phyloP scores from a whole-genome alignment of 805 yeast genomes.

The Pichia occidentalis region DNA sequence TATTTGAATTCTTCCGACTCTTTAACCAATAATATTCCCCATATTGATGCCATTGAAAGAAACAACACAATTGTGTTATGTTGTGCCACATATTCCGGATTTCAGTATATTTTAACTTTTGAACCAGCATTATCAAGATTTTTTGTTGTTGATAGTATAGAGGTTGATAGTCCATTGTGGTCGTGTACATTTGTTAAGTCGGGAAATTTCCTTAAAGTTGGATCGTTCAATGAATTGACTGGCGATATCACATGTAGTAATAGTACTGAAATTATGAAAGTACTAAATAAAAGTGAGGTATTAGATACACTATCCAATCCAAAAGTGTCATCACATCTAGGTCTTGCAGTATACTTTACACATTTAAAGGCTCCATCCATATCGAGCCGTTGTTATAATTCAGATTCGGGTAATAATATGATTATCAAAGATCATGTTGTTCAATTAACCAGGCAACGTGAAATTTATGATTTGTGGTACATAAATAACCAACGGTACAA shows the following conservation, averaged over 20 bases:
- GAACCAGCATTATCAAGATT: not conserved
- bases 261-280: constrained; percentile 27
- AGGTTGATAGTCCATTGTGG: constrained; percentile 4
- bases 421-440: constrained; percentile 23
- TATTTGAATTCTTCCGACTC: no score
- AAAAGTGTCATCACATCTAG: constrained; percentile 34
- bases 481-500: constrained; percentile 17
- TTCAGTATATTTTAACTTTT: constrained; percentile 8
- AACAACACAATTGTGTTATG: not conserved
- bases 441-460: constrained; percentile 24
- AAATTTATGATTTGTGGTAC: constrained; percentile 28
- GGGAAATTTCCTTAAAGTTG: constrained; percentile 42
- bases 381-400: constrained; percentile 16
- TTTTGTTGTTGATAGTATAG: constrained; percentile 4
- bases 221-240: constrained; percentile 38
- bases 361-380: constrained; percentile 23
- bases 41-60: constrained; percentile 12
- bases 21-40: constrained; percentile 52
- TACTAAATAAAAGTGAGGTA: constrained; percentile 36
- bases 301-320: constrained; percentile 37
- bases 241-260: constrained; percentile 39
- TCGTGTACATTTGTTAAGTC: constrained; percentile 28
- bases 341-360: constrained; percentile 32
- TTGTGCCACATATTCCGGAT: constrained; percentile 9
- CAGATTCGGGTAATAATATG: not conserved